Base-by-base conservation (phyloP, 352 stramenopile species). In the Blastocystis sp. region DNA sequence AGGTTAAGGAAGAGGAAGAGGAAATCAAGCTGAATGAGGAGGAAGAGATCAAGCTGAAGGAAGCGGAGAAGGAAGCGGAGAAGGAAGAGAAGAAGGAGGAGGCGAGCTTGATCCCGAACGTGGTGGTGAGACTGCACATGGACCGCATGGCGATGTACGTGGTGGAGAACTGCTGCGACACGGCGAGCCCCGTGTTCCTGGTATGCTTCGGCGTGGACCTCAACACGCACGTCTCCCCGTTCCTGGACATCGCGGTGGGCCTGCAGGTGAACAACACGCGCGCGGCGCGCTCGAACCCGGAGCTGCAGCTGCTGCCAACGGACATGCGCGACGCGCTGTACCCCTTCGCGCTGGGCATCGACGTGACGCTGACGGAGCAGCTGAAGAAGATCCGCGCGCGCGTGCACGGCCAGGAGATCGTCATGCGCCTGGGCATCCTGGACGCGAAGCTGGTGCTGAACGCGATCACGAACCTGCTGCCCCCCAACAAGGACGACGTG, bases 381-480 rank as follows among this genome's bases (percentile, higher is more conserved):
- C 28, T 84, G 23, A 84, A 84, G 74, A 67, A 84, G n/a, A 70
- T 84, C 21, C 48, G n/a, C 45, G 74, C 74, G 11, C 45, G 34
- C n/a, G 74, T 84, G 19, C n/a, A 67, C 7, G 74, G 23, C 17
- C 53, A 38, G 4, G 74, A 84, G 14, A 67, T 84, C 28, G 56
- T 64, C 0, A 84, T 84, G 19, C 74, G 74, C 48, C 60, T 84
- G 34, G 74, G 74, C 19, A 84, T 84, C 56, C 74, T 84, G 53
- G 74, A 84, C 66, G 74, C 74, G 11, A 84, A 84, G 74, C 74
- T 84, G 38, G 34, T 84, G 11, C 41, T 84, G 56, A 84, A 84
- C 61, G 53, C 56, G 5, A 84, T 84, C 34, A 34, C 21, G 14
- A 84, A 84, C 48, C 59, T 84, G n/a, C 45, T 84, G 34, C 74